Evolutionary conservation across 2,329 filamentous ascomycete species (phyloP).

Genomic region (Calonectria hawksworthii): DNA sequence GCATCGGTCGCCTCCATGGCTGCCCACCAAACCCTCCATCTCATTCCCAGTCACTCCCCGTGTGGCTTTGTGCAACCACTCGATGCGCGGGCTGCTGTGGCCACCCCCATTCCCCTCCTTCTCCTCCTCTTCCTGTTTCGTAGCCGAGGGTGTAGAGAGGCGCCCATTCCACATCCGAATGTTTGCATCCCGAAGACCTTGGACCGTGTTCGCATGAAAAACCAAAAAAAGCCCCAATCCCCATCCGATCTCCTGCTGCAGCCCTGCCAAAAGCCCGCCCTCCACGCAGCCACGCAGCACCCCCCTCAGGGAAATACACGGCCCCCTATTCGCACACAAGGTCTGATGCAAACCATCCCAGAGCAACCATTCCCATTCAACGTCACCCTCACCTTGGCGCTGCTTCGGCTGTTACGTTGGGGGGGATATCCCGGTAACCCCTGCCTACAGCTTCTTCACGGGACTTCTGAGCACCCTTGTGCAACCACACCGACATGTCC

Average conservation of each 20-base stretch:
- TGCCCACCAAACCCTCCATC: neutral
- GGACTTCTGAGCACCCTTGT: slow-evolving; percentile 3
- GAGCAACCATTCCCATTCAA: neutral
- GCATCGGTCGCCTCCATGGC: neutral
- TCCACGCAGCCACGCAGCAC: neutral
- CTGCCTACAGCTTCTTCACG: slow-evolving; percentile 4
- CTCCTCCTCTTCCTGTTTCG: neutral
- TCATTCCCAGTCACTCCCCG: neutral
- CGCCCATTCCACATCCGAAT: neutral
- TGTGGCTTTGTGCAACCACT: neutral
- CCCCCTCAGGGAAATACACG: neutral
- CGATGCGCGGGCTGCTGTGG: neutral
- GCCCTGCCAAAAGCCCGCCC: neutral
- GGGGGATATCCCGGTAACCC: slow-evolving; percentile 2
- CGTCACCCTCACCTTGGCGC: neutral
- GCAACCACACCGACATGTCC: slow-evolving; percentile 11
- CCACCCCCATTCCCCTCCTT: neutral
- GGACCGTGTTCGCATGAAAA: neutral
- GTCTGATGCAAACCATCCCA: neutral
- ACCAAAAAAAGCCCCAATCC: neutral
- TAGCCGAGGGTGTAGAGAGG: neutral
- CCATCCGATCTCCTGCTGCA: neutral
- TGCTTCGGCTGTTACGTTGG: slow-evolving; percentile 11
- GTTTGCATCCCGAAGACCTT: neutral
- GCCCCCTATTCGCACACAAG: neutral